Conservation (phyloP, 345 rosid genomes). For the Gossypium thurberi region DNA sequence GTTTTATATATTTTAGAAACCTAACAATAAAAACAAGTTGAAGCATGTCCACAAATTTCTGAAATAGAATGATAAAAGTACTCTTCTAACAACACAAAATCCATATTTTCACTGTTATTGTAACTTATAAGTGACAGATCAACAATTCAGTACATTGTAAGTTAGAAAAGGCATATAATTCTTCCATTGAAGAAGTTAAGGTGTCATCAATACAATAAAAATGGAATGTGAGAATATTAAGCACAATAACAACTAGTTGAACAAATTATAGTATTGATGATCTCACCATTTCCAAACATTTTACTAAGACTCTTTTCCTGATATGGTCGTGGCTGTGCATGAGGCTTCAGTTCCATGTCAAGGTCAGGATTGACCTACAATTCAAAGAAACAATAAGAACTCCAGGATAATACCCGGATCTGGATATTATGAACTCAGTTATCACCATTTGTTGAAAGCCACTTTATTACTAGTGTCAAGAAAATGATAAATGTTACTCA, state of each 20-base stretch:
- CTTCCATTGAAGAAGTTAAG: background rate
- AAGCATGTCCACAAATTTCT: background rate
- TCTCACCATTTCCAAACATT: constrained; percentile 97
- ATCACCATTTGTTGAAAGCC: background rate
- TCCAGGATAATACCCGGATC: constrained; percentile 1
- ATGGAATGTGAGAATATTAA: background rate
- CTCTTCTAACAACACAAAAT: background rate
- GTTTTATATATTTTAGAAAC: background rate
- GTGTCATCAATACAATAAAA: background rate
- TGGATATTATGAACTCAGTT: background rate
- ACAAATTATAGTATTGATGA: constrained; percentile 2
- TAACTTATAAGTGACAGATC: background rate
- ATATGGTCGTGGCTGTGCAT: constrained; percentile 94
- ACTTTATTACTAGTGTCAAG: background rate
- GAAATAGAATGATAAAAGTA: background rate
- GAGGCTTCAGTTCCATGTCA: constrained; percentile 83
- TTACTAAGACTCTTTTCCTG: constrained; percentile 96
- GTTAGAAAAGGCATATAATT: background rate
- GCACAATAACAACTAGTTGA: background rate
- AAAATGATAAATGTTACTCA: constrained; percentile 27
- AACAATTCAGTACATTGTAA: background rate
- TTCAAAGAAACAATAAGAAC: constrained; percentile 8
- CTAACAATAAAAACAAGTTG: background rate
- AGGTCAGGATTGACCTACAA: constrained; percentile 90
- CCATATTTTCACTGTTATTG: background rate